Conservation (phyloP, 2,329 filamentous ascomycete species). For the Leptoxyphium fumago region DNA sequence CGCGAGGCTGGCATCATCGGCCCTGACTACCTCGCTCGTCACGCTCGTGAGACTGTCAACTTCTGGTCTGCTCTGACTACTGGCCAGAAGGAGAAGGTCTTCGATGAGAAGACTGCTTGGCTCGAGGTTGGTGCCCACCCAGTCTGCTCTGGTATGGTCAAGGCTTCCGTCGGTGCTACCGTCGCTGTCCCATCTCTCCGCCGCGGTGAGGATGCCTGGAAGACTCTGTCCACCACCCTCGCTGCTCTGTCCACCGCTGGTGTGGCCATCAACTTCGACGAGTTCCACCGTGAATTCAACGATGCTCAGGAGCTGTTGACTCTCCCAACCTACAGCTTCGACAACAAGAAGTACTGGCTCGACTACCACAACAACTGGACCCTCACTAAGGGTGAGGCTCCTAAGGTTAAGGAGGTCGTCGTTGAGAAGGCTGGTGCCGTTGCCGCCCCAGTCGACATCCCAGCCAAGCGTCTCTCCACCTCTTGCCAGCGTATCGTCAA, state of each 20-base stretch:
- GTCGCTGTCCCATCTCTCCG: slow-evolving; percentile 46
- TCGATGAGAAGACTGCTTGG: slow-evolving; percentile 54
- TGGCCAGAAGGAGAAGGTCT: slow-evolving; percentile 42
- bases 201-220: slow-evolving; percentile 48
- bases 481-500: slow-evolving; percentile 50
- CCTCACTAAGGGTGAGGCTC: slow-evolving; percentile 50
- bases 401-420: slow-evolving; percentile 22
- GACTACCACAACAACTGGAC: slow-evolving; percentile 59
- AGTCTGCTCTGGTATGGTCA: slow-evolving; percentile 53
- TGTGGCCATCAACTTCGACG: slow-evolving; percentile 53
- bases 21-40: slow-evolving; percentile 48
- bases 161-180: slow-evolving; percentile 44
- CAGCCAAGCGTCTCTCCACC: slow-evolving; percentile 42
- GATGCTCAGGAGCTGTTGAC: slow-evolving; percentile 43
- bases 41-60: slow-evolving; percentile 54
- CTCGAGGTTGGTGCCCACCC: slow-evolving; percentile 64
- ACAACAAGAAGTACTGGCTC: slow-evolving; percentile 59
- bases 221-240: slow-evolving; percentile 45
- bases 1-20: slow-evolving; percentile 41
- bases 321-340: slow-evolving; percentile 54
- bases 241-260: slow-evolving; percentile 47
- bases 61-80: slow-evolving; percentile 48
- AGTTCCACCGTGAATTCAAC: slow-evolving; percentile 51
- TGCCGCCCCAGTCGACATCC: slow-evolving; percentile 27
- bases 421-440: slow-evolving; percentile 20